Conservation (phyloP, 2,329 filamentous ascomycete species). For the Trichoderma polysporum region DNA sequence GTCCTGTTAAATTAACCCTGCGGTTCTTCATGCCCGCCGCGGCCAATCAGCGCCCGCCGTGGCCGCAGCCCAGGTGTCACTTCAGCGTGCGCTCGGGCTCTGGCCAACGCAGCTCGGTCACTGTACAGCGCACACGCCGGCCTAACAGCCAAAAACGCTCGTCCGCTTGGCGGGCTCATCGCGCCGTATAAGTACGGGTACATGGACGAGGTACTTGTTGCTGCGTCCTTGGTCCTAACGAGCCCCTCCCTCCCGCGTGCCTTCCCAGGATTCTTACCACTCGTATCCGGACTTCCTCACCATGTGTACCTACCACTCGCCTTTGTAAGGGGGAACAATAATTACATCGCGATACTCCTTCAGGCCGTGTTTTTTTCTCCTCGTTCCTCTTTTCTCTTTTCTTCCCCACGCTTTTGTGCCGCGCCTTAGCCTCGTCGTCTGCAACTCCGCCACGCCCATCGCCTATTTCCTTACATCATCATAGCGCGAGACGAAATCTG, state of each 20-base stretch:
- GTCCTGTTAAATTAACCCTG: constrained; percentile 11
- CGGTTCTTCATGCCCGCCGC: constrained; percentile 5
- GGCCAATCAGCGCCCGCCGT: constrained; percentile 15
- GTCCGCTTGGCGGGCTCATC: not conserved
- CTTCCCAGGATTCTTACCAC: constrained; percentile 17
- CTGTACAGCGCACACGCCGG: constrained; percentile 14
- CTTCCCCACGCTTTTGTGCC: constrained; percentile 11
- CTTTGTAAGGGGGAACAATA: constrained; percentile 16
- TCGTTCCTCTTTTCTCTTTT: not conserved
- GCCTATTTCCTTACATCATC: constrained; percentile 15
- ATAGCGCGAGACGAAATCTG: constrained; percentile 18
- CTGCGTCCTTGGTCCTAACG: not conserved
- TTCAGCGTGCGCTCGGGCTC: constrained; percentile 8
- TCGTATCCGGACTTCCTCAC: constrained; percentile 16
- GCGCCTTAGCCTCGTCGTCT: constrained; percentile 1
- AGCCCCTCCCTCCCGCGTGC: constrained; percentile 21
- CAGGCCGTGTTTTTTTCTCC: not conserved
- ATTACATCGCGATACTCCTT: constrained; percentile 19
- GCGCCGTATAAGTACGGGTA: constrained; percentile 14
- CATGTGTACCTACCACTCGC: not conserved
- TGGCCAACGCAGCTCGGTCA: constrained; percentile 16
- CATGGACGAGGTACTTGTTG: not conserved
- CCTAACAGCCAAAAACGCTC: not conserved
- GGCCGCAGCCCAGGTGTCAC: constrained; percentile 12
- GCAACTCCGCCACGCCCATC: constrained; percentile 13